Conservation (phyloP, 352 stramenopile genomes). For the Pythium folliculosum region DNA sequence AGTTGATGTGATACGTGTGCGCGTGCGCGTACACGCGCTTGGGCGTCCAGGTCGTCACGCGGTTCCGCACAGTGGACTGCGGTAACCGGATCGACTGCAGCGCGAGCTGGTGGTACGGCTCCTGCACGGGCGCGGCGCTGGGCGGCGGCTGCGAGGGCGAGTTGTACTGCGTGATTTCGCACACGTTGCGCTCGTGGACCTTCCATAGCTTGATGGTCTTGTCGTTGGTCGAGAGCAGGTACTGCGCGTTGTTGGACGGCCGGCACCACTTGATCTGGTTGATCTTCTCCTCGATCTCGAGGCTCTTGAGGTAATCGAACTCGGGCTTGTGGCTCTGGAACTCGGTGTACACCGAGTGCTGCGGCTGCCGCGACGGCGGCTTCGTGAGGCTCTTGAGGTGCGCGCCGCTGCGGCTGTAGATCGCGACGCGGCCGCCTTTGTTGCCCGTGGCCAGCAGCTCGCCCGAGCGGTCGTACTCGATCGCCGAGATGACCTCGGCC, state of each 20-base stretch:
- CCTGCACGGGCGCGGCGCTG: not conserved
- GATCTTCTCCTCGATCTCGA: conserved; percentile 98
- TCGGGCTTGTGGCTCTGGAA: conserved; percentile 96
- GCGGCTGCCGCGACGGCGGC: conserved; percentile 28
- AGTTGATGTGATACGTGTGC: conserved; percentile 98
- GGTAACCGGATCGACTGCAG: conserved; percentile 53
- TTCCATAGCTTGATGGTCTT: conserved; percentile 99
- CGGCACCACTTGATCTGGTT: conserved; percentile 96
- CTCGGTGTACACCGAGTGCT: conserved; percentile 88
- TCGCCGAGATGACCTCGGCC: conserved; percentile 94
- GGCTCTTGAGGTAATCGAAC: conserved; percentile 97
- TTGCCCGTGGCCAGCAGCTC: conserved; percentile 94
- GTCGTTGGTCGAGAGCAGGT: conserved; percentile 95
- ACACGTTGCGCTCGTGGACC: conserved; percentile 79
- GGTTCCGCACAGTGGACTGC: conserved; percentile 49
- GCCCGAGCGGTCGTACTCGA: conserved; percentile 92
- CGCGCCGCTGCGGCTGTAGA: conserved; percentile 76
- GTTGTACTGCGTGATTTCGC: conserved; percentile 78
- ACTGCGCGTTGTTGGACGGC: conserved; percentile 88
- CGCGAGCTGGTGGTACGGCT: conserved; percentile 16
- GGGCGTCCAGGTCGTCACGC: conserved; percentile 70
- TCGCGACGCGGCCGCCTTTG: conserved; percentile 91
- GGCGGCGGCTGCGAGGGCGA: conserved; percentile 29
- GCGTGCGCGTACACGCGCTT: conserved; percentile 92
- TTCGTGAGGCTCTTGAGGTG: conserved; percentile 11